Conservation (phyloP, 2,329 filamentous ascomycete genomes). For the Biscogniauxia mediterranea region DNA sequence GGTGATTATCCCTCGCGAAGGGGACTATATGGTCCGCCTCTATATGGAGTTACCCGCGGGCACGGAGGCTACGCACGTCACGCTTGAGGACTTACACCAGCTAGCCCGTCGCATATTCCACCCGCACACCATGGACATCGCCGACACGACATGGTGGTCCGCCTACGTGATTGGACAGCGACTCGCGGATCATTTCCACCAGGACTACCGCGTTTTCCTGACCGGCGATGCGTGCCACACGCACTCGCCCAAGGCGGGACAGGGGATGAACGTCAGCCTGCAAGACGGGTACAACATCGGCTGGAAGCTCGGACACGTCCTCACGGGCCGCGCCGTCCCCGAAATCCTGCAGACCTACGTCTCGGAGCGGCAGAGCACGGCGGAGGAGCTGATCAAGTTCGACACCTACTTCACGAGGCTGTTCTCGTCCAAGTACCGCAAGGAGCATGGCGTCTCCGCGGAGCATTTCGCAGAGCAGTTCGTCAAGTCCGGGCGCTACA, state of each 20-base stretch:
- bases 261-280: constrained; percentile 60
- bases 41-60: constrained; percentile 56
- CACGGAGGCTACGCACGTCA: constrained; percentile 50
- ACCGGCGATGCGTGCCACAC: constrained; percentile 66
- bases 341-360: constrained; percentile 52
- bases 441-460: constrained; percentile 39
- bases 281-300: constrained; percentile 64
- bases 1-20: constrained; percentile 62
- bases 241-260: constrained; percentile 64
- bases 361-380: constrained; percentile 50
- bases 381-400: constrained; percentile 59
- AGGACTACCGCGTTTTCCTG: constrained; percentile 56
- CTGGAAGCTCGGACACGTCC: constrained; percentile 55
- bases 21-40: constrained; percentile 55
- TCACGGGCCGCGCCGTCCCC: constrained; percentile 42
- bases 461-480: constrained; percentile 57
- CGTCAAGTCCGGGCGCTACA: constrained; percentile 56
- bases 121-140: constrained; percentile 54
- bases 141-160: constrained; percentile 60
- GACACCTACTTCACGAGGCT: constrained; percentile 53
- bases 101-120: constrained; percentile 51
- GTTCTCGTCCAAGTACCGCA: constrained; percentile 45
- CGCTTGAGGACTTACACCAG: constrained; percentile 50
- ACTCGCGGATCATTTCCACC: constrained; percentile 57
- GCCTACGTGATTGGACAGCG: constrained; percentile 63